phyloP scores from a whole-genome alignment of 164 flowering plant species.

The Liriodendron chinense region DNA sequence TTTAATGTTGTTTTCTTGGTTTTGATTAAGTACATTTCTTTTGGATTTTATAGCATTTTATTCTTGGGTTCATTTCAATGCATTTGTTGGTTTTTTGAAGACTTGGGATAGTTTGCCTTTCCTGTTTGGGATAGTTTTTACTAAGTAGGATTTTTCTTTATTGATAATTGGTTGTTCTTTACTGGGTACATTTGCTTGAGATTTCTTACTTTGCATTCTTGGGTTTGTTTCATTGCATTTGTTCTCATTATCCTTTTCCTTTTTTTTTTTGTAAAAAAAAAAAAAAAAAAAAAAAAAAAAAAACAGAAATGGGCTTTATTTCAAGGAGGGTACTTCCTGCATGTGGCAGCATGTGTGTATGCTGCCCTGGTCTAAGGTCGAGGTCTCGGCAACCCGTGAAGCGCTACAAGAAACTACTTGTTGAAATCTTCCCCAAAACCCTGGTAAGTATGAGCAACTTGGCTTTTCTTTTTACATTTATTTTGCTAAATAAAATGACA shows the following conservation, averaged over 20 bases:
- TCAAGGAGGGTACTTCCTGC: constrained; percentile 84
- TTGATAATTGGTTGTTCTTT: no score
- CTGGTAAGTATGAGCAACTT: constrained; percentile 37
- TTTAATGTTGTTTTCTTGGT: no score
- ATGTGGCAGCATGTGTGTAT: constrained; percentile 81
- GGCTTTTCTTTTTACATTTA: neutral
- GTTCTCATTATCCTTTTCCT: neutral
- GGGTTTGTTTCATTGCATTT: neutral
- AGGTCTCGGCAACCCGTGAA: constrained; percentile 92
- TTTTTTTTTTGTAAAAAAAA: constrained; percentile 17
- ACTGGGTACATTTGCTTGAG: neutral
- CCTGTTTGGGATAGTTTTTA: neutral
- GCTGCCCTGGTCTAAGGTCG: constrained; percentile 93
- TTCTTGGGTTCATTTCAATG: neutral
- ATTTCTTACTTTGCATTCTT: neutral
- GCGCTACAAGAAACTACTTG: constrained; percentile 86
- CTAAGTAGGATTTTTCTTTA: no score
- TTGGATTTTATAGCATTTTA: neutral
- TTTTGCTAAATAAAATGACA: neutral
- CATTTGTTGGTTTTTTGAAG: neutral
- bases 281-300: no score
- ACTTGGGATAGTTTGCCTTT: neutral
- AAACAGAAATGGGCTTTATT: constrained; percentile 85
- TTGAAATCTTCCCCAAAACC: constrained; percentile 84
- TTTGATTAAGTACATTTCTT: neutral